Conservation (phyloP, 352 stramenopile genomes). For the Globisporangium megalacanthum region DNA sequence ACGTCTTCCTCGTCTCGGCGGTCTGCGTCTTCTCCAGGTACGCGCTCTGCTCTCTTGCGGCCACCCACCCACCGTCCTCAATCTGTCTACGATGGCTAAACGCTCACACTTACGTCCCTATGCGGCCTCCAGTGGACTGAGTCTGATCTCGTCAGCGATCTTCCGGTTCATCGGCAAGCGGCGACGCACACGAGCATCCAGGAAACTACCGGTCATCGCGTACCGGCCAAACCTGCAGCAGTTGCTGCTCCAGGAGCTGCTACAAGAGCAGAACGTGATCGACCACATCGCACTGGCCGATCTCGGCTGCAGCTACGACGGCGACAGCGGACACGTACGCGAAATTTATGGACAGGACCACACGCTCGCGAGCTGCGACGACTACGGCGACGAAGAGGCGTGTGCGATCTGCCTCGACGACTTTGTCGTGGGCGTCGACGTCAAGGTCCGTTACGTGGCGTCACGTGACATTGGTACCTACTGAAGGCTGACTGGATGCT, state of each 20-base stretch:
- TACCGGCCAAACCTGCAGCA: conserved; percentile 52
- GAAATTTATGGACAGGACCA: not conserved
- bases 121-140: conserved; percentile 32
- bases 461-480: no score
- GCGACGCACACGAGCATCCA: conserved; percentile 43
- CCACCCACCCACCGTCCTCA: no score
- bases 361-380: not conserved
- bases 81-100: no score
- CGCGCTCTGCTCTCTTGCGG: not conserved
- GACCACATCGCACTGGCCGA: conserved; percentile 40
- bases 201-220: conserved; percentile 48
- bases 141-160: conserved; percentile 56
- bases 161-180: conserved; percentile 61
- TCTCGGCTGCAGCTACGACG: conserved; percentile 4
- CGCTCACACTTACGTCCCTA: not conserved
- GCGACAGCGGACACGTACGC: not conserved
- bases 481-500: no score
- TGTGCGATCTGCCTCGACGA: conserved; percentile 81
- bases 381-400: conserved; percentile 9
- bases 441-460: conserved; percentile 30
- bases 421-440: conserved; percentile 41
- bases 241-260: conserved; percentile 33
- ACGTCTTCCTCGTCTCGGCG: conserved; percentile 71
- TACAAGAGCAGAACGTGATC: conserved; percentile 41
- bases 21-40: conserved; percentile 74